phyloP scores from a whole-genome alignment of 305 asterid genomes.

The Lippia alba region DNA sequence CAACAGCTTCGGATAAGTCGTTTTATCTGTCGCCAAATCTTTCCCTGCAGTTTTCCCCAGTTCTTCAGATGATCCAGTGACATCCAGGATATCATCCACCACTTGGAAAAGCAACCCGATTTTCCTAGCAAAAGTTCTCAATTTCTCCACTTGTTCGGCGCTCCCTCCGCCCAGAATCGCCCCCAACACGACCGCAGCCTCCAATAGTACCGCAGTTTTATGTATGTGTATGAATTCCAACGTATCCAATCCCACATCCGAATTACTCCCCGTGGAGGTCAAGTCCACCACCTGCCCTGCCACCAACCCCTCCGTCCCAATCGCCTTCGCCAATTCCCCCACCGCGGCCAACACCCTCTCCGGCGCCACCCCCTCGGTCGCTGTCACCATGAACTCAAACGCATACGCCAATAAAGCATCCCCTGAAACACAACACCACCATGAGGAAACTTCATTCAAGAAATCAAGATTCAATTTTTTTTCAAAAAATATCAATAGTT shows the following conservation, averaged over 20 bases:
- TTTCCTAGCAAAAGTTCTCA: constrained; percentile 69
- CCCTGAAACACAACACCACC: constrained; percentile 38
- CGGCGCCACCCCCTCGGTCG: constrained; percentile 50
- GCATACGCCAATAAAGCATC: constrained; percentile 72
- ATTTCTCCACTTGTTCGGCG: constrained; percentile 55
- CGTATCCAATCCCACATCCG: constrained; percentile 57
- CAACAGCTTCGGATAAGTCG: constrained; percentile 75
- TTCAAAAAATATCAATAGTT: not conserved
- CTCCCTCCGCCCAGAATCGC: constrained; percentile 77
- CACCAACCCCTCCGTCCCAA: constrained; percentile 78
- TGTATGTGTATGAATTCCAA: constrained; percentile 75
- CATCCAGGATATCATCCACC: constrained; percentile 87
- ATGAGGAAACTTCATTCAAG: not conserved
- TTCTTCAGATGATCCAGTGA: constrained; percentile 68
- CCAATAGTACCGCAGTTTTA: constrained; percentile 79
- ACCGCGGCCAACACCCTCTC: constrained; percentile 58
- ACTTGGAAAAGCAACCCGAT: constrained; percentile 81
- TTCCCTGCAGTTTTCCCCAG: constrained; percentile 88
- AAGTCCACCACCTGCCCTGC: constrained; percentile 88
- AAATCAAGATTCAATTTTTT: not conserved
- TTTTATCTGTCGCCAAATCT: constrained; percentile 68
- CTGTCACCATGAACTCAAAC: constrained; percentile 60
- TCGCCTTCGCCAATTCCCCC: constrained; percentile 71
- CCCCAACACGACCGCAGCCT: constrained; percentile 76
- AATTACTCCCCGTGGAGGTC: constrained; percentile 50